Base-by-base conservation (phyloP, 345 rosid genomes). In the Syzygium aqueum region DNA sequence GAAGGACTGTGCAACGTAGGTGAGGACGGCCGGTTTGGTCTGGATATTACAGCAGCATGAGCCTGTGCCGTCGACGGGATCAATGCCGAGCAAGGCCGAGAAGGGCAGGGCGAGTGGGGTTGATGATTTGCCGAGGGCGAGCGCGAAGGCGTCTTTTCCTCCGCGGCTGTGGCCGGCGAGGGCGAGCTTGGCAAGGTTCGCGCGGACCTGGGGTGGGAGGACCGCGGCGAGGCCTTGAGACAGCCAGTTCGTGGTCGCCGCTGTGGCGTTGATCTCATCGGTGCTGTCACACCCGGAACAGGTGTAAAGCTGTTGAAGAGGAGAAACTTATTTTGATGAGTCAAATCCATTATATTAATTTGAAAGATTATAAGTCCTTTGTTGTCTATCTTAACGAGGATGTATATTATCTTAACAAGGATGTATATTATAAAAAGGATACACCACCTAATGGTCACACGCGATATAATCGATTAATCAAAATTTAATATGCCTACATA, bases 131-230 rank as follows among this genome's bases (percentile, higher is more conserved):
- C 93, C 93, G 2, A 97, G 86, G 59, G 98, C 97, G 1, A 93
- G 85, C 0, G 94, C 97, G 30, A 95, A 97, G 5, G 98, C 98
- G 7, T 93, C 87, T 87, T 96, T 97, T 85, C 99, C 97, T 11
- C 98, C 98, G 1, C 98, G 93, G 87, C 97, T 94, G 86, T 97
- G 99, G 85, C 98, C 97, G 2, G 96, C 91, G 4, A 94, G 95
- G 84, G 84, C 93, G 14, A 94, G 90, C 88, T 93, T 95, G 85
- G 84, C 43, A 16, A 97, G 88, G 87, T 94, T 91, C 85, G 97
- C 92, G 16, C 49, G 86, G 85, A 94, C 94, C 59, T 90, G 37
- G 6, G 89, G 33, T 8, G 97, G 96, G 86, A 96, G 97, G 56
- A 91, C 67, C n/a, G 84, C 84, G 11, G 53, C 85, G 43, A 94